phyloP scores from a whole-genome alignment of 495 filamentous ascomycete species.

The Penicillium paradoxum region DNA sequence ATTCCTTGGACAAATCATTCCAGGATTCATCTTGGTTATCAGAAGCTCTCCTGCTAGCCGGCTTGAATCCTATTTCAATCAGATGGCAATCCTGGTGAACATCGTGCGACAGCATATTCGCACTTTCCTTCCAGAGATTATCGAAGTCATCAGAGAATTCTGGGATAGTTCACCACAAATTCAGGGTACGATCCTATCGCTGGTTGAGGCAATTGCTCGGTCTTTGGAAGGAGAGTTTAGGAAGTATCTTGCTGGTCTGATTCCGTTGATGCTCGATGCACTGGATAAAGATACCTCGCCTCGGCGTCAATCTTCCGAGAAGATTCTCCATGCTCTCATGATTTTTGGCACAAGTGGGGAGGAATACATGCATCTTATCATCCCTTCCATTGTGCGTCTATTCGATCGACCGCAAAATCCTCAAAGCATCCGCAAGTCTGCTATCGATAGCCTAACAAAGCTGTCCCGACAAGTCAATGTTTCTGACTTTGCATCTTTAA shows the following conservation, averaged over 20 bases:
- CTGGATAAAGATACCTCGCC: slow-evolving; percentile 78
- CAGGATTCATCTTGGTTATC: slow-evolving; percentile 85
- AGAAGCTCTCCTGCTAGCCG: slow-evolving; percentile 64
- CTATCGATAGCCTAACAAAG: slow-evolving; percentile 91
- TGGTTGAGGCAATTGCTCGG: slow-evolving; percentile 89
- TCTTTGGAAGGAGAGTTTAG: slow-evolving; percentile 97
- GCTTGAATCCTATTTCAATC: slow-evolving; percentile 94
- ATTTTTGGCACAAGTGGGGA: slow-evolving; percentile 95
- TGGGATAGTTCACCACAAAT: slow-evolving; percentile 74
- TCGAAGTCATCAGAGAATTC: slow-evolving; percentile 76
- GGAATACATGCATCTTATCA: slow-evolving; percentile 98
- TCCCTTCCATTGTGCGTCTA: slow-evolving; percentile 87
- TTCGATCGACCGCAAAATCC: slow-evolving; percentile 84
- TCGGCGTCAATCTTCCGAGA: slow-evolving; percentile 73
- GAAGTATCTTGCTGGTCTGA: slow-evolving; percentile 78
- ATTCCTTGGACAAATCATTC: slow-evolving; percentile 88
- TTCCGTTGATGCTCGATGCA: slow-evolving; percentile 88
- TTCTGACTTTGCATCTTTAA: slow-evolving; percentile 91
- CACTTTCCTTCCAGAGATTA: slow-evolving; percentile 76
- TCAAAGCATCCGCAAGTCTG: slow-evolving; percentile 69
- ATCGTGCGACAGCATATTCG: slow-evolving; percentile 96
- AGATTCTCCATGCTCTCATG: slow-evolving; percentile 88
- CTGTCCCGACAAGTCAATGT: slow-evolving; percentile 97
- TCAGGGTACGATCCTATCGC: slow-evolving; percentile 81
- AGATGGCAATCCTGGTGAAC: slow-evolving; percentile 83